phyloP scores from a whole-genome alignment of 257 asterid genomes.

The Penstemon davidsonii region DNA sequence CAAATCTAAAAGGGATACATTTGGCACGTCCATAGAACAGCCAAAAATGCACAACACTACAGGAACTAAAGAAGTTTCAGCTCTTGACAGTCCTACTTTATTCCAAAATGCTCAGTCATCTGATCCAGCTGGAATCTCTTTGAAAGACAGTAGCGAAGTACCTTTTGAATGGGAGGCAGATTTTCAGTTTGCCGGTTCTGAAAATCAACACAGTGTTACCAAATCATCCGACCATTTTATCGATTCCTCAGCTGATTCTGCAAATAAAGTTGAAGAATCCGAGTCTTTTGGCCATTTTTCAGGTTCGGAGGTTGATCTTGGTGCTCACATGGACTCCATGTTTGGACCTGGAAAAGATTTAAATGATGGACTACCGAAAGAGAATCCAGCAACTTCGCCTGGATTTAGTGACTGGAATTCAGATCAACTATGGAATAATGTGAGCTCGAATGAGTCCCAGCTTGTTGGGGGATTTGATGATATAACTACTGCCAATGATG shows the following conservation, averaged over 20 bases:
- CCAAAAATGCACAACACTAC: constrained; percentile 26
- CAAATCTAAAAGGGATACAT: constrained; percentile 34
- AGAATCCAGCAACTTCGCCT: constrained; percentile 41
- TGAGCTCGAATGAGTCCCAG: constrained; percentile 35
- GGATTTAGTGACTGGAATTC: constrained; percentile 49
- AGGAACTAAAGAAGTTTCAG: constrained; percentile 34
- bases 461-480: constrained; percentile 40
- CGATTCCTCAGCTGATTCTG: constrained; percentile 33
- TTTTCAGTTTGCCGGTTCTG: constrained; percentile 56
- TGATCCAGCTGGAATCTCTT: constrained; percentile 41
- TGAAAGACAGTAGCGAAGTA: constrained; percentile 29
- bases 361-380: constrained; percentile 35
- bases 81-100: constrained; percentile 44
- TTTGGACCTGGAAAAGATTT: constrained; percentile 44
- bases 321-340: constrained; percentile 62
- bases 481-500: constrained; percentile 31
- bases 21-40: constrained; percentile 35
- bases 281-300: constrained; percentile 25
- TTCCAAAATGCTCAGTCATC: constrained; percentile 50
- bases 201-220: constrained; percentile 31
- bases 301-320: constrained; percentile 45
- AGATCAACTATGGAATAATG: constrained; percentile 49
- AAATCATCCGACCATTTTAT: constrained; percentile 34
- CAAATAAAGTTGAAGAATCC: constrained; percentile 32
- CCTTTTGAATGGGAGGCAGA: constrained; percentile 76